A percentile compares a stretch with the other conserved stretches of the same genome.
These are phyloP conservation scores for Linum usitatissimum DNA, from an alignment of 345 rosid species.

Conservation along the genomic window DNA sequence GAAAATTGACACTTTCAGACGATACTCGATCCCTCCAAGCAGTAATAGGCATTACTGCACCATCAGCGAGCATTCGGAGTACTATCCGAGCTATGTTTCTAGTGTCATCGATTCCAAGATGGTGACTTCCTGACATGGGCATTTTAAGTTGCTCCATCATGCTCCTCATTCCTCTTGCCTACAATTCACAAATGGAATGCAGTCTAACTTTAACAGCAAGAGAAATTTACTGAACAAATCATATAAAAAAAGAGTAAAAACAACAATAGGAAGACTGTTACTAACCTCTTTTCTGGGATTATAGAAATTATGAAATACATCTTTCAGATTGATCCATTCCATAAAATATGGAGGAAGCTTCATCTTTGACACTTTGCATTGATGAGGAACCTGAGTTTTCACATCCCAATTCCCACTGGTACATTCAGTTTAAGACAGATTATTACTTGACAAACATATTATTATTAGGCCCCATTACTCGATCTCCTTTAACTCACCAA, in stretches of 20 bases:
- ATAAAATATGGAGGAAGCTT: constrained; percentile 67
- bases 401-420: constrained; percentile 93
- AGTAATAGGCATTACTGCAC: constrained; percentile 59
- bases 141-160: constrained; percentile 74
- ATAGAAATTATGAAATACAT: constrained; percentile 66
- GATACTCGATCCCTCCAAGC: constrained; percentile 51
- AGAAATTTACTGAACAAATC: no score
- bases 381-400: constrained; percentile 81
- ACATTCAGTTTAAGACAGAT: no score
- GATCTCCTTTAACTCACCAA: constrained; percentile 39
- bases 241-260: no score
- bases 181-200: constrained; percentile 11
- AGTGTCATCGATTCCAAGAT: constrained; percentile 81
- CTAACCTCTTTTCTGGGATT: constrained; percentile 42
- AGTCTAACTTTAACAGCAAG: neutral
- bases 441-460: no score
- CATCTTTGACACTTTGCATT: constrained; percentile 55
- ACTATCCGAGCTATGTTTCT: constrained; percentile 80
- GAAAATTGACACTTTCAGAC: constrained; percentile 39
- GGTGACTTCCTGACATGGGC: constrained; percentile 67
- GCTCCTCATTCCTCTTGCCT: constrained; percentile 93
- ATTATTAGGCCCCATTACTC: no score
- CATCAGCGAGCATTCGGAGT: constrained; percentile 65
- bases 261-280: no score
- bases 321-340: constrained; percentile 94